These are phyloP conservation scores for Colletotrichum eleusines DNA, from an alignment of 2,329 filamentous ascomycete genomes.

Conservation along the genomic window DNA sequence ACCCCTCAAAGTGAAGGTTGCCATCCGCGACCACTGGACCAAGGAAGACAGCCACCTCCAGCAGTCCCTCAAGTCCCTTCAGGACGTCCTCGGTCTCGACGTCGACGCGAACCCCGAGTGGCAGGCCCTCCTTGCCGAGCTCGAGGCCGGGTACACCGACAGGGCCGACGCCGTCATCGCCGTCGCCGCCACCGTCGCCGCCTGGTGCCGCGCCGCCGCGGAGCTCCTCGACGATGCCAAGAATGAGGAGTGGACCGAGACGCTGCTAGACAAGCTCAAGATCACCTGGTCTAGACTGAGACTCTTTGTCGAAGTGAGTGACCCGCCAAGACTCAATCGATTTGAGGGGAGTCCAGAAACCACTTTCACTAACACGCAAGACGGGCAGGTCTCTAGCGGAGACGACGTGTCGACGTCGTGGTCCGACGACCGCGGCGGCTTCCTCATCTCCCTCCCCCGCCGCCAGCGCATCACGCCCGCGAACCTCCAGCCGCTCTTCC, in stretches of 20 bases:
- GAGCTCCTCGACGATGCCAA: constrained; percentile 57
- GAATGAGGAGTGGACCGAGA: constrained; percentile 57
- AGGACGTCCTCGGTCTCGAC: constrained; percentile 54
- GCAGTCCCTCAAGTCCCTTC: constrained; percentile 49
- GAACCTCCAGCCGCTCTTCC: constrained; percentile 54
- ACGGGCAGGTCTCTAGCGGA: constrained; percentile 43
- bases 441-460: constrained; percentile 56
- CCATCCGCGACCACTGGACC: constrained; percentile 59
- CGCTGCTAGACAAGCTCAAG: constrained; percentile 53
- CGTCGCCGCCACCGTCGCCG: constrained; percentile 53
- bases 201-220: constrained; percentile 54
- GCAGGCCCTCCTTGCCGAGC: constrained; percentile 54
- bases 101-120: constrained; percentile 58
- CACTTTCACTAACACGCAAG: not conserved
- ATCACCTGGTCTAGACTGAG: constrained; percentile 46
- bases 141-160: constrained; percentile 55
- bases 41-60: constrained; percentile 51
- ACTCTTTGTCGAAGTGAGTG: constrained; percentile 53
- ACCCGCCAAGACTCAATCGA: not conserved
- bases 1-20: constrained; percentile 57
- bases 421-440: constrained; percentile 52
- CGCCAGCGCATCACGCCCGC: constrained; percentile 47
- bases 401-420: constrained; percentile 52
- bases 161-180: constrained; percentile 53
- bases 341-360: not conserved